phyloP scores from a whole-genome alignment of 345 rosid genomes.

The Ceriops zippeliana region DNA sequence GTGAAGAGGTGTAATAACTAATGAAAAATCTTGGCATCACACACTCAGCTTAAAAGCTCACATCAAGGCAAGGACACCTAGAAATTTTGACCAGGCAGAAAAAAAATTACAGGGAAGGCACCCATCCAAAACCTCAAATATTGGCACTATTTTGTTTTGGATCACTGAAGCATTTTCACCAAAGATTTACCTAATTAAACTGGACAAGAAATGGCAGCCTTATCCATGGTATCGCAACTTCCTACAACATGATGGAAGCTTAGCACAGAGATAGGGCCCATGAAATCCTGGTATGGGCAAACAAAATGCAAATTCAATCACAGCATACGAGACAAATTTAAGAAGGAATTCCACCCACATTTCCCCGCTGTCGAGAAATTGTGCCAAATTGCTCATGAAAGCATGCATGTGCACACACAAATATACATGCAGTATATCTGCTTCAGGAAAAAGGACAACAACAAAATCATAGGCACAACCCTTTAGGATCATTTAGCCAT shows the following conservation, averaged over 20 bases:
- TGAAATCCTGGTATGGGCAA: background rate
- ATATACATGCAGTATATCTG: too few species aligned
- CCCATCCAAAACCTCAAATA: background rate
- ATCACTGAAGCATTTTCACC: background rate
- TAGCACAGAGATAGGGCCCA: background rate
- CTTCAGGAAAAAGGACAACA: too few species aligned
- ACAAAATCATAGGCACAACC: too few species aligned
- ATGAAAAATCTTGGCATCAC: background rate
- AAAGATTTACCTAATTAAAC: background rate
- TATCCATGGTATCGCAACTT: background rate
- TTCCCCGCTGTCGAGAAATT: too few species aligned
- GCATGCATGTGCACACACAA: too few species aligned
- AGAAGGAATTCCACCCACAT: background rate
- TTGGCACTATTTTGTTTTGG: background rate
- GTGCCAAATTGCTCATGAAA: too few species aligned
- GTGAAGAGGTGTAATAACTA: background rate
- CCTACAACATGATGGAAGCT: background rate
- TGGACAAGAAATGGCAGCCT: background rate
- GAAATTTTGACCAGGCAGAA: background rate
- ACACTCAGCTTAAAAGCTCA: background rate
- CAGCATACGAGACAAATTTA: background rate
- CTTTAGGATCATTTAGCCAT: too few species aligned
- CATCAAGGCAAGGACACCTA: constrained; percentile 2
- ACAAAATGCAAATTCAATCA: background rate
- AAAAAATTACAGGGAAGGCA: background rate